Evolutionary conservation across 2,329 filamentous ascomycete genomes (phyloP).

Genomic region (Cercospora sesami): DNA sequence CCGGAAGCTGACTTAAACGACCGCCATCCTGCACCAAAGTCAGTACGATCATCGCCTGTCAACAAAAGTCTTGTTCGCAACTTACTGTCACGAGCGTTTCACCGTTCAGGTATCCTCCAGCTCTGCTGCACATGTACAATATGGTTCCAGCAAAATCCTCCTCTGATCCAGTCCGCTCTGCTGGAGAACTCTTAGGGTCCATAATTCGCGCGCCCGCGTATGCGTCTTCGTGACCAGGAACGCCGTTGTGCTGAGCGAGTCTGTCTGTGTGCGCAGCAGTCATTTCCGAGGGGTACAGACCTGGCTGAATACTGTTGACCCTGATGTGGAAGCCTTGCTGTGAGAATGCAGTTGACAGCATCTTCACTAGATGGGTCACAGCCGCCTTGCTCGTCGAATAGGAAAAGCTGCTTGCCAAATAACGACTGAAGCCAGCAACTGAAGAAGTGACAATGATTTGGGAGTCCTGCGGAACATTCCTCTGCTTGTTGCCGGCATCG

Average conservation of each 20-base stretch:
- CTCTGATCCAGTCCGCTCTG: slow-evolving; percentile 61
- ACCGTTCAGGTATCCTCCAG: slow-evolving; percentile 67
- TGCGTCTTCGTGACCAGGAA: slow-evolving; percentile 30
- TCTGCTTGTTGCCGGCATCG: slow-evolving; percentile 45
- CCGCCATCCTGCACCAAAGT: slow-evolving; percentile 13
- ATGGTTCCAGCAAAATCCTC: slow-evolving; percentile 66
- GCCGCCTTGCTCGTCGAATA: slow-evolving; percentile 53
- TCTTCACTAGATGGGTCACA: slow-evolving; percentile 52
- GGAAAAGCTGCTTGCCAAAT: slow-evolving; percentile 40
- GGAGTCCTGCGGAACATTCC: slow-evolving; percentile 38
- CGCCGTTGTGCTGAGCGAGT: slow-evolving; percentile 28
- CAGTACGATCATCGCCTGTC: background rate
- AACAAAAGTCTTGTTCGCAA: background rate
- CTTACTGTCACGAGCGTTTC: slow-evolving; percentile 57
- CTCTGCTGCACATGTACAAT: slow-evolving; percentile 64
- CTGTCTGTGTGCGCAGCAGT: slow-evolving; percentile 23
- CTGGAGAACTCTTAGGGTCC: slow-evolving; percentile 50
- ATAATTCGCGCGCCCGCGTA: slow-evolving; percentile 57
- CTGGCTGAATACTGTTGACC: slow-evolving; percentile 52
- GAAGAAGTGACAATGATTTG: slow-evolving; percentile 53
- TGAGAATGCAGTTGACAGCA: slow-evolving; percentile 47
- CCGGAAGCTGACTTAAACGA: slow-evolving; percentile 46
- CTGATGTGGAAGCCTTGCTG: slow-evolving; percentile 47
- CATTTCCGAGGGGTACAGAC: slow-evolving; percentile 38
- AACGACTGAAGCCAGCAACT: slow-evolving; percentile 48